A percentile compares a stretch with the other conserved stretches of the same genome.
Evolutionary conservation across 2,329 filamentous ascomycete species (phyloP).

Genomic region (Verticillium albo-atrum): DNA sequence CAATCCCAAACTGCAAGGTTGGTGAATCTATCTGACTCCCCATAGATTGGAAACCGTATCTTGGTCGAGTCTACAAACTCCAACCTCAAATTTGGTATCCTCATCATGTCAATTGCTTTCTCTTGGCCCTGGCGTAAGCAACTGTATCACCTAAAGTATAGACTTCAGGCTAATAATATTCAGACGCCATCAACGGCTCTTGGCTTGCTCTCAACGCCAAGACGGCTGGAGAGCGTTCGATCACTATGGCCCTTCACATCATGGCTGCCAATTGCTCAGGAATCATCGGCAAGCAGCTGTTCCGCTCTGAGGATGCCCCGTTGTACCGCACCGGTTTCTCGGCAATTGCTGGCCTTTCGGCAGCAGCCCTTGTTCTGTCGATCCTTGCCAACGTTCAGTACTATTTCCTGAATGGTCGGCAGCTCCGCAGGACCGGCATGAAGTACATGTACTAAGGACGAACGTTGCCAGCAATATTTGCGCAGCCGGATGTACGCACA

Average conservation of each 20-base stretch:
- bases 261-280: slow-evolving; percentile 26
- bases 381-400: slow-evolving; percentile 12
- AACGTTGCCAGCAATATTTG: too few relatives aligned
- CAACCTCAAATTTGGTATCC: slow-evolving; percentile 20
- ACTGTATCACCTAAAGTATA: not conserved
- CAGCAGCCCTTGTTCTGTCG: slow-evolving; percentile 2
- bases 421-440: not conserved
- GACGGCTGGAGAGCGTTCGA: slow-evolving; percentile 21
- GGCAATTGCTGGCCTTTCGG: slow-evolving; percentile 15
- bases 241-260: slow-evolving; percentile 26
- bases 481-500: too few relatives aligned
- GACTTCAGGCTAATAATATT: not conserved
- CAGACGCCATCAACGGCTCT: slow-evolving; percentile 21
- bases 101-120: slow-evolving; percentile 18
- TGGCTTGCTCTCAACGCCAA: slow-evolving; percentile 24
- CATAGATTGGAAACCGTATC: slow-evolving; percentile 21
- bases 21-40: not conserved
- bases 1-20: not conserved
- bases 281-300: slow-evolving; percentile 23
- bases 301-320: slow-evolving; percentile 22
- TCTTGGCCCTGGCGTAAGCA: slow-evolving; percentile 21
- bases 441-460: not conserved
- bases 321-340: slow-evolving; percentile 22
- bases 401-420: slow-evolving; percentile 4
- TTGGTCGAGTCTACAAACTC: slow-evolving; percentile 18